Base-by-base conservation (phyloP, 805 yeast species). In the Candida succiphila region DNA sequence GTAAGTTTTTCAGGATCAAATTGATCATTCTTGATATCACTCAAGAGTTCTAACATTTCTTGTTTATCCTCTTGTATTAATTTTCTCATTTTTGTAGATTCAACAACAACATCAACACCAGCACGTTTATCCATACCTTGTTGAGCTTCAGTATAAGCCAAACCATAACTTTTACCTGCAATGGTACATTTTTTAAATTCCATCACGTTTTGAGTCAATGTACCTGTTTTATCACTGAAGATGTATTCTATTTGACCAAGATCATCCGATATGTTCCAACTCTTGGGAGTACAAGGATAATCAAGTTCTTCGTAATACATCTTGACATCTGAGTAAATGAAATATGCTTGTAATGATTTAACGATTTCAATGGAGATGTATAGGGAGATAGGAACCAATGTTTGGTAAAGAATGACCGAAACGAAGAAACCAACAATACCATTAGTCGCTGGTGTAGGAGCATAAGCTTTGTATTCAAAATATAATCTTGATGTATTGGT, bases 231-330 rank as follows among this genome's bases (percentile, higher is more conserved):
- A 60, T 82, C 94, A 51, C 86, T 76, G 54, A 82, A 82, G 27
- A 82, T 69, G 50, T 79, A 82, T 53, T 82, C 92, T 38, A 82
- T 77, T 52, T 82, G 94, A 15, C 94, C 94, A 41, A 82, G 64
- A 53, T 82, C 94, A 56, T 82, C 94, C 5, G 87, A 78, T 29
- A 82, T 78, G 40, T 76, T 76, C 94, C 94, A 82, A 1, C 88
- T 71, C 45, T 81, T 80, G 3, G 94, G 89, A 2, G 76, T 68
- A 52, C 89, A 80, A 0, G 89, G 87, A 48, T 72, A 78, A 54
- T 83, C 87, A 30, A 79, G 58, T 35, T 56, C 66, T 33, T 67
- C 76, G 45, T 81, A 78, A 49, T 82, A 83, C 79, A 82, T 75
- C 37, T 70, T 65, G 19, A 66, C 58, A 52, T 82, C 94, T 2